Evolutionary conservation across 2,329 filamentous ascomycete species (phyloP).

Genomic region (Calonectria leucothoes): DNA sequence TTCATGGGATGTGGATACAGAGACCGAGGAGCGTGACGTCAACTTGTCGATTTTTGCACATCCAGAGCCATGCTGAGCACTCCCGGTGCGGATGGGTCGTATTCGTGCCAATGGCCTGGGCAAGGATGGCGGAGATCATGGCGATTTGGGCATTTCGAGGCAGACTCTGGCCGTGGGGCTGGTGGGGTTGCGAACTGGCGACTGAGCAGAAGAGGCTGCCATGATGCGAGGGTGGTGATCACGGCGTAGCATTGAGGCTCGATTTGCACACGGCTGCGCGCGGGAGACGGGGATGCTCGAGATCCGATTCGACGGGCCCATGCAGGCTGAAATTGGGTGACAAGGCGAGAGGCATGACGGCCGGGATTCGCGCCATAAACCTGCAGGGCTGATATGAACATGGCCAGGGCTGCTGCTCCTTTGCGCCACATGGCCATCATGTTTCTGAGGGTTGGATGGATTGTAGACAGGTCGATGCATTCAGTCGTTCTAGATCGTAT

Average conservation of each 20-base stretch:
- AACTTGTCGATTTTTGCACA: neutral
- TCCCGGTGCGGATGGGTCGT: neutral
- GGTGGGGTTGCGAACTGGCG: neutral
- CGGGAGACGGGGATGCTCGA: neutral
- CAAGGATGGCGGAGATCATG: neutral
- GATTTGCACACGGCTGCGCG: neutral
- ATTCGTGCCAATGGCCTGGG: neutral
- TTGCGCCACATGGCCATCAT: neutral
- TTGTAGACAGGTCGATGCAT: neutral
- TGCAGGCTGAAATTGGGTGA: neutral
- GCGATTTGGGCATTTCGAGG: neutral
- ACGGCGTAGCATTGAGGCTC: neutral
- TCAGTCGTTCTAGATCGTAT: neutral
- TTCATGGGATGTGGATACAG: neutral
- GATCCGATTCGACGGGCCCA: neutral
- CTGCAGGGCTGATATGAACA: neutral
- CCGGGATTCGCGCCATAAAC: neutral
- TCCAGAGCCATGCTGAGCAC: neutral
- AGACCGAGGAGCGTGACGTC: neutral
- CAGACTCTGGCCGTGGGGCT: neutral
- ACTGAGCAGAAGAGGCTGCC: neutral
- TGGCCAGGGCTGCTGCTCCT: neutral
- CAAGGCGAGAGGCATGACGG: neutral
- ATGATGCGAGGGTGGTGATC: neutral
- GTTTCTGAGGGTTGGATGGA: neutral